These are phyloP conservation scores for Claviceps arundinis DNA, from an alignment of 2,329 filamentous ascomycete species.

Conservation along the genomic window DNA sequence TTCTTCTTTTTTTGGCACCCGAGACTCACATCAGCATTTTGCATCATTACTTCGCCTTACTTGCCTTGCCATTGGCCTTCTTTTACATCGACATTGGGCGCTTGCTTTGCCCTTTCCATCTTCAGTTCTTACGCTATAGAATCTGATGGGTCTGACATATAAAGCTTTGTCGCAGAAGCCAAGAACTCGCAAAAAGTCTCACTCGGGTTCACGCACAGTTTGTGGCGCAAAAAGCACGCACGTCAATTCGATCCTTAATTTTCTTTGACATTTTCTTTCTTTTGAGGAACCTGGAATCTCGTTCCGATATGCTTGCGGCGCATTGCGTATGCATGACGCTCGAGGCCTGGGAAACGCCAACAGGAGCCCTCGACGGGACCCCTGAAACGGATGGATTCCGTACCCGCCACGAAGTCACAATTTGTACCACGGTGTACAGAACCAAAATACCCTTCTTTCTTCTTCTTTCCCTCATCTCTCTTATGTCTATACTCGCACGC, in stretches of 20 bases:
- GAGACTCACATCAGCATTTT: constrained; percentile 4
- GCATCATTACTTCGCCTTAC: neutral
- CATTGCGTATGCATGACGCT: constrained; percentile 9
- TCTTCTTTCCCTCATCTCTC: neutral
- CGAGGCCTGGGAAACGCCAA: neutral
- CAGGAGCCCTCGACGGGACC: neutral
- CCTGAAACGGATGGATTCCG: neutral
- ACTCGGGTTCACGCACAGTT: neutral
- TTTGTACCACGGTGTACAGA: constrained; percentile 2
- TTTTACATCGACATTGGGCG: constrained; percentile 3
- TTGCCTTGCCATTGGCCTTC: constrained; percentile 2
- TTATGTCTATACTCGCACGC: neutral
- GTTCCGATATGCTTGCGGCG: neutral
- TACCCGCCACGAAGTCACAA: neutral
- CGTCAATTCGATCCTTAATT: neutral
- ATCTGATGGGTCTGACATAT: neutral
- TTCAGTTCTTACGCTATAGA: constrained; percentile 6
- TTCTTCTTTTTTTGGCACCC: neutral
- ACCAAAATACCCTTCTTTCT: constrained; percentile 5
- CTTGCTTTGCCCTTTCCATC: constrained; percentile 11
- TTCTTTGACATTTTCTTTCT: neutral
- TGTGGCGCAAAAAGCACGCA: constrained; percentile 8
- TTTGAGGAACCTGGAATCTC: neutral
- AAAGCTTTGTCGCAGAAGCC: neutral
- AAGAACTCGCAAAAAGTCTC: neutral